Evolutionary conservation across 1,139 yeast genomes (phyloP).

Genomic region (Blastobotrys ciferrii): DNA sequence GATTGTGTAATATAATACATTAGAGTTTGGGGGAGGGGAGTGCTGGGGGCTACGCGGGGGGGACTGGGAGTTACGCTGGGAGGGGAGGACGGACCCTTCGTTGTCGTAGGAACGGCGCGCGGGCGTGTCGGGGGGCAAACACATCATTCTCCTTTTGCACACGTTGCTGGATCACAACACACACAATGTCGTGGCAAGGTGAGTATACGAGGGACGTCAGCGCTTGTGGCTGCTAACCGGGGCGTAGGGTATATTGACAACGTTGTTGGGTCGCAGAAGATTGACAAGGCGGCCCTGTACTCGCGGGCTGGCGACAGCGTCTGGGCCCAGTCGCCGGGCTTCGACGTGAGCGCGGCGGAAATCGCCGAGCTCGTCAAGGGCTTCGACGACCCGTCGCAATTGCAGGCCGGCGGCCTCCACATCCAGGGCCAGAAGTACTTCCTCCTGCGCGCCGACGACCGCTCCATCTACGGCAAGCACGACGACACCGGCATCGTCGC

Average conservation of each 20-base stretch:
- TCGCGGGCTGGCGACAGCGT: conserved; percentile 92
- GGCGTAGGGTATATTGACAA: conserved; percentile 88
- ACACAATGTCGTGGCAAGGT: conserved; percentile 44
- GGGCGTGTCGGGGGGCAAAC: neutral
- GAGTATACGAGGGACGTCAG: too few relatives aligned
- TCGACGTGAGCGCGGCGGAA: conserved; percentile 65
- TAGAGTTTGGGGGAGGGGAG: too few relatives aligned
- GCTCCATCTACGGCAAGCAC: conserved; percentile 92
- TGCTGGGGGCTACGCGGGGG: neutral
- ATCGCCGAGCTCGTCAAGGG: conserved; percentile 73
- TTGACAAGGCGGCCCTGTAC: conserved; percentile 89
- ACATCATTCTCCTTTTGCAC: neutral
- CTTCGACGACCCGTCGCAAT: conserved; percentile 70
- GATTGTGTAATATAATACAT: too few relatives aligned
- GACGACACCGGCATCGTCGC: conserved; percentile 83
- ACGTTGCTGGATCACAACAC: neutral
- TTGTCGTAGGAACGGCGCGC: neutral
- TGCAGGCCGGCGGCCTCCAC: conserved; percentile 85
- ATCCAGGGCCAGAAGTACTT: conserved; percentile 84
- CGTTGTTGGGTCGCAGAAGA: conserved; percentile 76
- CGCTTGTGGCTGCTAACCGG: too few relatives aligned
- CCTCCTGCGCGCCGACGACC: conserved; percentile 82
- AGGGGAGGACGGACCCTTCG: neutral
- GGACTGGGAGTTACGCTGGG: neutral
- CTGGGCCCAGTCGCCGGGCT: conserved; percentile 85